phyloP scores from a whole-genome alignment of 495 filamentous ascomycete species.

The Aspergillus hancockii region DNA sequence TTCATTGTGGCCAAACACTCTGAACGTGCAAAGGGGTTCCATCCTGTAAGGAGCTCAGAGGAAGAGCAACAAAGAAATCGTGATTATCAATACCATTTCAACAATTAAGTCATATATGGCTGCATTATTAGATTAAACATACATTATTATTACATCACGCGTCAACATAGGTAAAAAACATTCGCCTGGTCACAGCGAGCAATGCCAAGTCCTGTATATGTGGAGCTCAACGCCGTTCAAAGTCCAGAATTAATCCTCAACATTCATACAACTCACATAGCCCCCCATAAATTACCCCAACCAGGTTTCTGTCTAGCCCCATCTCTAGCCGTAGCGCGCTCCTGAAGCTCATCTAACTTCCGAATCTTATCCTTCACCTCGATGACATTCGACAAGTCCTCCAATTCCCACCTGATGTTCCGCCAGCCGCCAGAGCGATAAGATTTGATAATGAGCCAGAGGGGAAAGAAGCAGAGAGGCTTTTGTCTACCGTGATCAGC shows the following conservation, averaged over 20 bases:
- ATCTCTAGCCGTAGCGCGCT: slow-evolving; percentile 17
- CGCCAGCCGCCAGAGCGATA: slow-evolving; percentile 19
- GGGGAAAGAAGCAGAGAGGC: slow-evolving; percentile 30
- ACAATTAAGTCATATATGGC: not conserved
- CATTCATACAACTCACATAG: slow-evolving; percentile 11
- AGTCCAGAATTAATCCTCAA: too few species aligned
- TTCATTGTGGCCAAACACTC: too few species aligned
- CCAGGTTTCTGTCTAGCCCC: slow-evolving; percentile 4
- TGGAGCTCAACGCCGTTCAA: too few species aligned
- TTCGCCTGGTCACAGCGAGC: too few species aligned
- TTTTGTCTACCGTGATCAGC: not conserved
- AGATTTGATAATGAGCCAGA: slow-evolving; percentile 34
- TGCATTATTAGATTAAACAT: not conserved
- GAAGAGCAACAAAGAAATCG: too few species aligned
- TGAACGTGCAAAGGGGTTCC: too few species aligned
- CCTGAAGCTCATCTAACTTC: slow-evolving; percentile 18
- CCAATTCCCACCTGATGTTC: slow-evolving; percentile 26
- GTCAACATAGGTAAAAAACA: not conserved
- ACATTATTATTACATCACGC: not conserved
- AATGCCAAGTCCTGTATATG: too few species aligned
- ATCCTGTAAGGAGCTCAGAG: too few species aligned
- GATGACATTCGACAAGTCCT: slow-evolving; percentile 29
- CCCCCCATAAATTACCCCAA: slow-evolving; percentile 23
- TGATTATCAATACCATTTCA: too few species aligned
- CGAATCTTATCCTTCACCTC: slow-evolving; percentile 16